These are phyloP conservation scores for Penicillium soppii DNA, from an alignment of 495 filamentous ascomycete species.

Conservation along the genomic window DNA sequence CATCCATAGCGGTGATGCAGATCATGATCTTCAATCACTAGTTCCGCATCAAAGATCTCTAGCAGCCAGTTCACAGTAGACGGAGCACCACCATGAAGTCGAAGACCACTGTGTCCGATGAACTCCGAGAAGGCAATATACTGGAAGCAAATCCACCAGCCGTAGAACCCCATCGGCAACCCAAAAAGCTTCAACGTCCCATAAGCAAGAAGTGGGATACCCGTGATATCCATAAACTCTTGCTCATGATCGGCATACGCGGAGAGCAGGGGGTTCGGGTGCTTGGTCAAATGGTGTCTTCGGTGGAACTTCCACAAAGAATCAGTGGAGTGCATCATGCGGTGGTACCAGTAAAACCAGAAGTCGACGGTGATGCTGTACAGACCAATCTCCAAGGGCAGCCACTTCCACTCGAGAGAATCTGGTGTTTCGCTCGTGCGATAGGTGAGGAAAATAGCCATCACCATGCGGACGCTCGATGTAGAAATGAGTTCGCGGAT, in stretches of 20 bases:
- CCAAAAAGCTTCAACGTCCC: constrained; percentile 20
- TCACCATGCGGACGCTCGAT: constrained; percentile 21
- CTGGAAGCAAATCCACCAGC: constrained; percentile 31
- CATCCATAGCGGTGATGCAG: constrained; percentile 32
- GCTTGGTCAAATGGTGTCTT: constrained; percentile 28
- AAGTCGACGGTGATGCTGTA: constrained; percentile 30
- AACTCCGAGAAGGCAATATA: constrained; percentile 31
- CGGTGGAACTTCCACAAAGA: constrained; percentile 30
- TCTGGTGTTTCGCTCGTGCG: constrained; percentile 34
- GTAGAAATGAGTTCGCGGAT: constrained; percentile 25
- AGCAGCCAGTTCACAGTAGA: constrained; percentile 29
- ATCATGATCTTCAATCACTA: constrained; percentile 34
- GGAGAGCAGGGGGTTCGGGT: constrained; percentile 27
- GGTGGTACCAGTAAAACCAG: constrained; percentile 34
- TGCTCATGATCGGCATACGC: constrained; percentile 31
- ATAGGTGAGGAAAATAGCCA: constrained; percentile 25
- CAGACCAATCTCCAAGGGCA: constrained; percentile 25
- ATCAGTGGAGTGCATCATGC: constrained; percentile 22
- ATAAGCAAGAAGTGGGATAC: constrained; percentile 26
- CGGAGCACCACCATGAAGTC: constrained; percentile 22
- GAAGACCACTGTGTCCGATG: constrained; percentile 28
- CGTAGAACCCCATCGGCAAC: constrained; percentile 30
- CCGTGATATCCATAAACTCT: constrained; percentile 31
- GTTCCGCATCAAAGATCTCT: constrained; percentile 24
- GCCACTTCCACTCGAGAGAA: constrained; percentile 21